Base-by-base conservation (phyloP, 306 rosid genomes). In the Prunus dulcis region DNA sequence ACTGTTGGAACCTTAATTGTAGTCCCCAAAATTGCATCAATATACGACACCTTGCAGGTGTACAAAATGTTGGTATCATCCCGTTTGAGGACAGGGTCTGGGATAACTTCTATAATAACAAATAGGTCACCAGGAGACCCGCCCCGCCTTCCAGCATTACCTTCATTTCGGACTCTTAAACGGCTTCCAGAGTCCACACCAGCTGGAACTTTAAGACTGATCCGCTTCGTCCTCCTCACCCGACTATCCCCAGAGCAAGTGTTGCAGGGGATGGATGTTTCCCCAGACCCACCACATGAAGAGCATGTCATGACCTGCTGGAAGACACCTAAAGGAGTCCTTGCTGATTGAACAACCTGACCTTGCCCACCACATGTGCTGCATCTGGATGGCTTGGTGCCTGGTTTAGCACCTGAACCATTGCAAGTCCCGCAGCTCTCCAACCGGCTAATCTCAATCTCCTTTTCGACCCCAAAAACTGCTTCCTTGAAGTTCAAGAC, bases 261-360 rank as follows among this genome's bases (percentile, higher is more conserved):
- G 72, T 64, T 88, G 86, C 99, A 96, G 72, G 99, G 98, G 49
- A 91, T 92, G 71, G 93, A 91, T 68, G 76, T 84, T 81, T 96
- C 98, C 79, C 99, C 99, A 15, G 90, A 60, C 25, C 99, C 99
- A 28, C 87, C 88, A 85, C 99, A 96, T 14, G 97, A 72, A 56
- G 98, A 96, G 86, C 99, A 96, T 13, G 97, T 89, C 97, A 89
- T 92, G n/a, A 96, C 87, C 84, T 96, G 99, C 86, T 95, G 99
- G 84, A 95, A 95, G 82, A 95, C 96, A 70, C 99, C 99, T 27
- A 95, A 76, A 1, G 99, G 99, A 9, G 99, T 95, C 80, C 99
- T 87, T 2, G 99, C 96, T 6, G 96, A 89, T 2, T 91, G 78
- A 76, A 95, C 91, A 47, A 95, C 99, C 76, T 92, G 96, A 38